Evolutionary conservation across 169 alveolate genomes (phyloP), one percentile per base, ranked within the genome.

Genomic region (Plasmodium blacklocki): DNA sequence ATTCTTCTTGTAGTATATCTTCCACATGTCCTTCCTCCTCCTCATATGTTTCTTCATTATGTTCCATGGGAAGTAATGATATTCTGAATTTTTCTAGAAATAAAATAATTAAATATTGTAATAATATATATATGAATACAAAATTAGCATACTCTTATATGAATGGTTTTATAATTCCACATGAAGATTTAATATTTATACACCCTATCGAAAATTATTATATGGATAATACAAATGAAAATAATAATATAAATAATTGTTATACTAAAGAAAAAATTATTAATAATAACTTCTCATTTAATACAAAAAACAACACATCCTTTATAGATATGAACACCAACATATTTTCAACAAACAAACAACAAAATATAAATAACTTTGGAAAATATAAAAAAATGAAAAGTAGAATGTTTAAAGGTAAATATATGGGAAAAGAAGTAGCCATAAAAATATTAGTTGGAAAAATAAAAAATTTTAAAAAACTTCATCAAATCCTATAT

Each of bases 391-490:
- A 12, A 56, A 68, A 23, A 68, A n/a, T 83, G 19, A n/a, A 47
- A 3, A 83, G 91, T 19, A 67, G 88, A 72, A 72, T 78, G 18
- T 88, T 76, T 66, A 60, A 26, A 45, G 93, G 93, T 2, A 88
- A 74, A 63, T 88, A 83, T 67, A 52, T 88, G 58, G 93, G 93
- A 5, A 88, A 73, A 50, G 88, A 88, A 29, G 93, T 88, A 64
- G 93, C 93, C n/a, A 88, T 88, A 29, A 88, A 83, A 52, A 74
- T 88, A 47, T 59, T 88, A 63, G 89, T 88, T 39, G 89, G 89
- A 8, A 76, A 73, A 21, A 62, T 83, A 67, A 83, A 67, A 83
- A 66, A 83, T 54, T 83, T 68, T 83, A 26, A 23, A 39, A 21
- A 83, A 67, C 59, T 83, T 9, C 85, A 88, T 54, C 66, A 74